phyloP scores from a whole-genome alignment of 345 rosid species.

The Pistacia integerrima region DNA sequence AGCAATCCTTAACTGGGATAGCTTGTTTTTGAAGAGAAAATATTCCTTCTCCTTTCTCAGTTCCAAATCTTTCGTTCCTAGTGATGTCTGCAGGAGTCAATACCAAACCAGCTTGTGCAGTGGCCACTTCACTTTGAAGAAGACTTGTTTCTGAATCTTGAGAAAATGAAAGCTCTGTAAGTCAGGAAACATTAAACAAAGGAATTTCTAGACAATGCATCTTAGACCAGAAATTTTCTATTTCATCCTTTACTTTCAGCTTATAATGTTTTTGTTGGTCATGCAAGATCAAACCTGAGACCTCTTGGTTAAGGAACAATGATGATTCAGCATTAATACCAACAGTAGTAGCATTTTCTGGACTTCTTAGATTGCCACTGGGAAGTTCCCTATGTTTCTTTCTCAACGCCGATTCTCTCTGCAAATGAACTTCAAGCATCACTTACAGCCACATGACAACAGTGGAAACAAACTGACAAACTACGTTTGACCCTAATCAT shows the following conservation, averaged over 20 bases:
- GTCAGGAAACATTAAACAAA: slow-evolving; percentile 34
- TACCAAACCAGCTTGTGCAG: slow-evolving; percentile 12
- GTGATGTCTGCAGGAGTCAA: background rate
- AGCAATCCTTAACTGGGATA: slow-evolving; percentile 53
- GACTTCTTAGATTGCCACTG: slow-evolving; percentile 32
- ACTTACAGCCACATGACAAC: slow-evolving; percentile 1
- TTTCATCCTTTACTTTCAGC: slow-evolving; percentile 15
- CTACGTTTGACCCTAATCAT: background rate
- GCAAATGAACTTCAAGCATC: slow-evolving; percentile 28
- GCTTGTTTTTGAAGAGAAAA: slow-evolving; percentile 23
- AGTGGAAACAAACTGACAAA: background rate
- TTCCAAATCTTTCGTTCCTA: slow-evolving; percentile 28
- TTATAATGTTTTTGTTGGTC: slow-evolving; percentile 2
- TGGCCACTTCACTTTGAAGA: slow-evolving; percentile 29
- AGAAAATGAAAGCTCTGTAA: slow-evolving; percentile 35
- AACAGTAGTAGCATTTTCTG: slow-evolving; percentile 24
- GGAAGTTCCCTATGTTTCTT: slow-evolving; percentile 67
- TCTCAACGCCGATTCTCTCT: slow-evolving; percentile 83
- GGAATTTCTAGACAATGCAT: slow-evolving; percentile 4
- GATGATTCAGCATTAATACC: slow-evolving; percentile 19
- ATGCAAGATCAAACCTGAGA: slow-evolving; percentile 58
- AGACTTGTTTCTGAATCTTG: slow-evolving; percentile 31
- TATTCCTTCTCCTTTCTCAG: slow-evolving; percentile 22
- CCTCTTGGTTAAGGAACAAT: slow-evolving; percentile 21
- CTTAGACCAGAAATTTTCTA: background rate